Conservation (phyloP, 1,284 basidiomycete species). For the Ustilago shanxiensis region DNA sequence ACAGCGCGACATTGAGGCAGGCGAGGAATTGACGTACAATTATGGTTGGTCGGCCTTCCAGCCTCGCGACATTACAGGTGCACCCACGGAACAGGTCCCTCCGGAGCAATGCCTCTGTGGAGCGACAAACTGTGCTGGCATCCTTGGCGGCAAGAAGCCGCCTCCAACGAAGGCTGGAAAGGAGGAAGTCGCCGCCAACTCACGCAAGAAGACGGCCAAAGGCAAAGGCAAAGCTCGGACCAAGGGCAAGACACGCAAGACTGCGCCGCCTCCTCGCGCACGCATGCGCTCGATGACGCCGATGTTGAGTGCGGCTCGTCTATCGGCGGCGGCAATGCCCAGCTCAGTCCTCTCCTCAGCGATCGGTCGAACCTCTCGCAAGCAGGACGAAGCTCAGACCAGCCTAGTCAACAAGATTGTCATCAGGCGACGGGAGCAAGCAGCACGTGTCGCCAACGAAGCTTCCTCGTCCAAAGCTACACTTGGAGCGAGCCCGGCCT, state of each 20-base stretch:
- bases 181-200: conserved; percentile 10
- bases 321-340: conserved; percentile 33
- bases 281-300: conserved; percentile 35
- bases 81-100: conserved; percentile 27
- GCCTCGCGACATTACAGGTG: conserved; percentile 54
- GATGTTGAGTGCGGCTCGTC: conserved; percentile 21
- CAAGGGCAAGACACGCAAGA: conserved; percentile 23
- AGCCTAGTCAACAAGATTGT: conserved; percentile 24
- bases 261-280: conserved; percentile 10
- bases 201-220: conserved; percentile 37
- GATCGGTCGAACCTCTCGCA: conserved; percentile 2
- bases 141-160: conserved; percentile 60
- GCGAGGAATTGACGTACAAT: conserved; percentile 67
- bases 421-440: conserved; percentile 24
- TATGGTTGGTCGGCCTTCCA: conserved; percentile 65
- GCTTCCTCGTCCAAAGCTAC: background rate
- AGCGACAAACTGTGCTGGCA: conserved; percentile 56
- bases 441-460: conserved; percentile 10
- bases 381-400: conserved; percentile 21
- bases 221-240: conserved; percentile 22
- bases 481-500: background rate
- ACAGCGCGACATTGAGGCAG: conserved; percentile 58
- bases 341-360: conserved; percentile 9
- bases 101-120: conserved; percentile 57
- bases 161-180: conserved; percentile 13